phyloP scores from a whole-genome alignment of 495 filamentous ascomycete species.

The Chaetomium cochliodes region DNA sequence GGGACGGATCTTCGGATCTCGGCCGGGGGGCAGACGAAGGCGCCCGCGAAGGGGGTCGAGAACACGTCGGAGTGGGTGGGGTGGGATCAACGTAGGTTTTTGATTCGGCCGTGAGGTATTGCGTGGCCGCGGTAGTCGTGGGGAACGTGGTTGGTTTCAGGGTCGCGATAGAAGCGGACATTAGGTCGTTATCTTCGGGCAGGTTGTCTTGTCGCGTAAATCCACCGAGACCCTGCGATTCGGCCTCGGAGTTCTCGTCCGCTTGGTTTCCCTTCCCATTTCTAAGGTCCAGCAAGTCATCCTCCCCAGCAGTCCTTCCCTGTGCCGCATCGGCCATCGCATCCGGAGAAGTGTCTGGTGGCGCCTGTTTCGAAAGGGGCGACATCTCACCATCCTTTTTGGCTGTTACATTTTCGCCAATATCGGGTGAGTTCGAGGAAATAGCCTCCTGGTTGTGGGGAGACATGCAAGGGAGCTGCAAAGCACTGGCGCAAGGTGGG shows the following conservation, averaged over 20 bases:
- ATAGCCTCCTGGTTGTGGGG: constrained; percentile 29
- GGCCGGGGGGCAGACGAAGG: constrained; percentile 43
- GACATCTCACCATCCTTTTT: constrained; percentile 22
- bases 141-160: constrained; percentile 45
- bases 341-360: not conserved
- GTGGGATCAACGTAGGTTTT: constrained; percentile 62
- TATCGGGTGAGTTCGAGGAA: constrained; percentile 28
- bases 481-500: not conserved
- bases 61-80: constrained; percentile 56
- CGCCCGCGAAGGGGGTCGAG: constrained; percentile 51
- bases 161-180: constrained; percentile 55
- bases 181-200: constrained; percentile 38
- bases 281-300: constrained; percentile 22
- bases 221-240: not conserved
- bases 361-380: not conserved
- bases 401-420: constrained; percentile 20
- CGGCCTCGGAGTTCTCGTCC: not conserved
- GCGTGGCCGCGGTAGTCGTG: constrained; percentile 35
- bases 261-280: constrained; percentile 4
- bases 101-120: constrained; percentile 44
- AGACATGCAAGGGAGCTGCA: constrained; percentile 36
- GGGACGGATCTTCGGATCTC: constrained; percentile 49
- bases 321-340: not conserved
- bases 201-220: constrained; percentile 14
- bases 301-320: constrained; percentile 11